phyloP scores from a whole-genome alignment of 2,329 filamentous ascomycete species.

The Ascochyta clinopodiicola region DNA sequence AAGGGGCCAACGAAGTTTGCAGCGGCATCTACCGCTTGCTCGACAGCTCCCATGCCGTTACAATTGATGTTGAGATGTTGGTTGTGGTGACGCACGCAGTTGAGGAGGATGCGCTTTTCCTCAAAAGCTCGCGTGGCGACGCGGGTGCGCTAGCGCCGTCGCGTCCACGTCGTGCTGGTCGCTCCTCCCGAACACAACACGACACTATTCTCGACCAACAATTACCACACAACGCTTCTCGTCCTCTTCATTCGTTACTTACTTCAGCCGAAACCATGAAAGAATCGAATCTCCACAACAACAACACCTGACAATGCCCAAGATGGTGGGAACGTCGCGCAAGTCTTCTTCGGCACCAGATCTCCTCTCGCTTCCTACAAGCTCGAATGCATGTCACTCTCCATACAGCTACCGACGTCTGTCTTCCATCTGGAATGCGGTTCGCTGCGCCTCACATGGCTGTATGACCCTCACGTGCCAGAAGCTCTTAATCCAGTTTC shows the following conservation, averaged over 20 bases:
- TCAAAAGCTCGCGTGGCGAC: not conserved
- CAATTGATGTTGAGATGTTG: not conserved
- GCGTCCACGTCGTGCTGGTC: conserved; percentile 24
- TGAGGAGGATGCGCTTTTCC: not conserved
- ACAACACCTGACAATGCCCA: conserved; percentile 39
- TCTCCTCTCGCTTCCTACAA: conserved; percentile 46
- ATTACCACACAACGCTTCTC: conserved; percentile 19
- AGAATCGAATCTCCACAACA: conserved; percentile 6
- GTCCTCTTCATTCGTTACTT: conserved; percentile 3
- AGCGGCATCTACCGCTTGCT: conserved; percentile 43
- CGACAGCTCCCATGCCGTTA: conserved; percentile 36
- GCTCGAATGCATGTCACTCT: conserved; percentile 70
- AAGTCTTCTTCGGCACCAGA: conserved; percentile 27
- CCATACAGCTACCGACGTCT: conserved; percentile 78
- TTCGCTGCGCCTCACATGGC: conserved; percentile 50
- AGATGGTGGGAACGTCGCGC: conserved; percentile 32
- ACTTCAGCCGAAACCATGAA: conserved; percentile 2
- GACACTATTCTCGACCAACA: conserved; percentile 27
- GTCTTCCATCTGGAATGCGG: conserved; percentile 69
- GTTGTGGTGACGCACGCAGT: too few species aligned
- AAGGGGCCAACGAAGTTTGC: conserved; percentile 42
- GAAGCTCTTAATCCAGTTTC: conserved; percentile 66
- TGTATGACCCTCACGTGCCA: conserved; percentile 58
- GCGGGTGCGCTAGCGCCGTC: conserved; percentile 1
- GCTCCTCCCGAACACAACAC: not conserved